A percentile compares a stretch with the other conserved stretches of the same genome.
Evolutionary conservation across 1,139 yeast genomes (phyloP).

Genomic region (Candida tropicalis): DNA sequence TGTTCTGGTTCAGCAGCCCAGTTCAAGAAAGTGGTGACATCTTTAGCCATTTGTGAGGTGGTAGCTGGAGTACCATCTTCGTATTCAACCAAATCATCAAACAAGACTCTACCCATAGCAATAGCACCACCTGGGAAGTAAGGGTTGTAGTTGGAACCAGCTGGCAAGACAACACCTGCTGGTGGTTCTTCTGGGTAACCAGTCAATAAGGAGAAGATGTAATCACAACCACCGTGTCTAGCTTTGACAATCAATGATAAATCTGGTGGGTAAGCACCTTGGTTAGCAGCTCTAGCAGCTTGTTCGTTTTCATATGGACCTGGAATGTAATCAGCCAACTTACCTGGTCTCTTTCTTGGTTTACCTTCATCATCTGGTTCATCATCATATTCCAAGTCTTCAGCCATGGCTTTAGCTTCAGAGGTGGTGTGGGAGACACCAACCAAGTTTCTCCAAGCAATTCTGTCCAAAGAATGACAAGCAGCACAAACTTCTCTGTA

Average conservation of each 20-base stretch:
- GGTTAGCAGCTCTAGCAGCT: conserved; percentile 99
- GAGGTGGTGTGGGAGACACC: conserved; percentile 93
- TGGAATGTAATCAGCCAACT: conserved; percentile 93
- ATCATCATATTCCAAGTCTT: conserved; percentile 96
- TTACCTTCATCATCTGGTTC: conserved; percentile 99
- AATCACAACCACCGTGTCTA: conserved; percentile 98
- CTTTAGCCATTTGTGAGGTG: conserved; percentile 99
- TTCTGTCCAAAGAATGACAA: conserved; percentile 95
- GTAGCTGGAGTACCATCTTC: conserved; percentile 99
- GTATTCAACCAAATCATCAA: conserved; percentile 95
- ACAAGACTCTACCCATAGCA: conserved; percentile 98
- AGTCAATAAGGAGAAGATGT: conserved; percentile 90
- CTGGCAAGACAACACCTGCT: conserved; percentile 92
- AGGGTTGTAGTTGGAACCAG: conserved; percentile 97
- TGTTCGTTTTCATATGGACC: conserved; percentile 97
- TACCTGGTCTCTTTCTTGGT: conserved; percentile 98
- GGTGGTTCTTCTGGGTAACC: conserved; percentile 99
- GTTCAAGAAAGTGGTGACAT: conserved; percentile 91
- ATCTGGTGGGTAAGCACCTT: conserved; percentile 99
- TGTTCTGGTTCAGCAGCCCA: conserved; percentile 99
- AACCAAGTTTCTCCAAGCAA: conserved; percentile 98
- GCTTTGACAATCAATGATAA: conserved; percentile 97
- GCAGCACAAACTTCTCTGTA: conserved; percentile 99
- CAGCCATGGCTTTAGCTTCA: conserved; percentile 94
- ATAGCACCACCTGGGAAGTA: conserved; percentile 99